Conservation (phyloP, 306 rosid species). For the Quercus parvula region DNA sequence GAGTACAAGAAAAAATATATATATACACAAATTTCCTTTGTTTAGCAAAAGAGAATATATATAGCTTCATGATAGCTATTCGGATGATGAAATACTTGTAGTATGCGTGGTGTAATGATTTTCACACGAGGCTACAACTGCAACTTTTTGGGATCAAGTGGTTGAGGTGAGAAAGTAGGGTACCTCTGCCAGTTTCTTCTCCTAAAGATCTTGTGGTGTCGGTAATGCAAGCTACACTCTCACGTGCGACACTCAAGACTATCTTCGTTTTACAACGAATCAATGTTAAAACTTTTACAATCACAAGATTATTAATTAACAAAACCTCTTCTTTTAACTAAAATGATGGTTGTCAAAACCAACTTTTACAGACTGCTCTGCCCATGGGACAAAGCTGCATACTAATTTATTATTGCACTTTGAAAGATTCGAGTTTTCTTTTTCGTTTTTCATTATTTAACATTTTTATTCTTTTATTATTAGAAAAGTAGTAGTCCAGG, state of each 20-base stretch:
- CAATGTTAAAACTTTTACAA: neutral
- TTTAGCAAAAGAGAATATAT: too few species aligned
- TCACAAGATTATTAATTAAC: too few species aligned
- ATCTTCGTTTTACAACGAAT: neutral
- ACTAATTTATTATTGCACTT: neutral
- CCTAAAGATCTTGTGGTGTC: slow-evolving; percentile 31
- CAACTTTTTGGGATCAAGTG: slow-evolving; percentile 27
- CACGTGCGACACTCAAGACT: slow-evolving; percentile 35
- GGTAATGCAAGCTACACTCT: slow-evolving; percentile 43
- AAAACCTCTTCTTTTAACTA: neutral
- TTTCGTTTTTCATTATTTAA: neutral
- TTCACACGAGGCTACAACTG: slow-evolving; percentile 11
- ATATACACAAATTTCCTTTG: too few species aligned
- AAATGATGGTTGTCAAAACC: neutral
- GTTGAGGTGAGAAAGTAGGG: slow-evolving; percentile 17
- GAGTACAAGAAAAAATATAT: too few species aligned
- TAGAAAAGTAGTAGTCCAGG: neutral
- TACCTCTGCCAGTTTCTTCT: slow-evolving; percentile 10
- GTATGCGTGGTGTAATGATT: slow-evolving; percentile 43
- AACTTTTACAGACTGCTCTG: neutral
- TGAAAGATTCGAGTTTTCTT: neutral
- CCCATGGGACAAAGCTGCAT: slow-evolving; percentile 1
- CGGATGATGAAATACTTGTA: neutral
- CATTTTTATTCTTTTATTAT: neutral
- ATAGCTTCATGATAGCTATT: neutral